Percentiles rank a stretch among this genome's conserved stretches.
phyloP scores from a whole-genome alignment of 257 asterid genomes.

The Solanum clarkiae region DNA sequence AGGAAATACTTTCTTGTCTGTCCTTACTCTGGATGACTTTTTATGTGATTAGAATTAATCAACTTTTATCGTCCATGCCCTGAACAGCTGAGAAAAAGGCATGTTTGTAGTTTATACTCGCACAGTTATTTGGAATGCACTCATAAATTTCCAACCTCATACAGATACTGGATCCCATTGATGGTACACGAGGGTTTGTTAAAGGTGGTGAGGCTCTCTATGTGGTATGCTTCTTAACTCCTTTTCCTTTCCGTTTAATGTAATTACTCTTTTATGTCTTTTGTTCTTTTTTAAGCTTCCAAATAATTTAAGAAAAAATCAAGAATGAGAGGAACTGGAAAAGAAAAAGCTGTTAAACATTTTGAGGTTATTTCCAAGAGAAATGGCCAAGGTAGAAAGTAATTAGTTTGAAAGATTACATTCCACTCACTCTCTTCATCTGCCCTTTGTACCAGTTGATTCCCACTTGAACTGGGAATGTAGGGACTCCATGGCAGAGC shows the following conservation, averaged over 20 bases:
- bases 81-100: not conserved
- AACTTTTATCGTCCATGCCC: not conserved
- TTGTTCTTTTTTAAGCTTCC: not conserved
- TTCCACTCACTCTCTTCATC: not conserved
- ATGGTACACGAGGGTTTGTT: constrained; percentile 92
- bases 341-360: not conserved
- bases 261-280: not conserved
- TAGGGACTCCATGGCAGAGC: not conserved
- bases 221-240: constrained; percentile 57
- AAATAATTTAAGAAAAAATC: not conserved
- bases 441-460: not conserved
- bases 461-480: not conserved
- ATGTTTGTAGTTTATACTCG: not conserved
- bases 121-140: not conserved
- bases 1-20: not conserved
- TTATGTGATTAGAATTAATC: not conserved
- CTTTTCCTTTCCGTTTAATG: not conserved
- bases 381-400: not conserved
- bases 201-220: constrained; percentile 84
- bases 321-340: not conserved
- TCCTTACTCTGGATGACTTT: not conserved
- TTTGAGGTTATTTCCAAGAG: not conserved
- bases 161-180: constrained; percentile 97
- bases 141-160: not conserved
- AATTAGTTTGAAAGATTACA: not conserved